phyloP scores from a whole-genome alignment of 805 yeast genomes.

The Candida odintsovae region DNA sequence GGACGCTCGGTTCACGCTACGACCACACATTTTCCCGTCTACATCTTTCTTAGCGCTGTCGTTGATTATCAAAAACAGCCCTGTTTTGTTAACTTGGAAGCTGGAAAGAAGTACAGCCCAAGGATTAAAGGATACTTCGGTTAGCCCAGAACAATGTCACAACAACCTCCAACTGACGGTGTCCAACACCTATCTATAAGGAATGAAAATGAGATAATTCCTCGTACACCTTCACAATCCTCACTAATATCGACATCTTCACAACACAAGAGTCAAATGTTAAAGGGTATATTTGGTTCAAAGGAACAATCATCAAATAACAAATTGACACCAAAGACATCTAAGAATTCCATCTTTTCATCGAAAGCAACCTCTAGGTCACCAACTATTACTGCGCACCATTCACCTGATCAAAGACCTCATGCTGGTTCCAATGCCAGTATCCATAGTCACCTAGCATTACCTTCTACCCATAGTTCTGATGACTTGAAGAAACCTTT shows the following conservation, averaged over 20 bases:
- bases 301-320: constrained; percentile 2
- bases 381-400: constrained; percentile 15
- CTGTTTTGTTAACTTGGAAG: neutral
- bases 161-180: neutral
- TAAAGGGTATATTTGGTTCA: constrained; percentile 1
- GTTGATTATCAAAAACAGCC: neutral
- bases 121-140: neutral
- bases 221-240: constrained; percentile 6
- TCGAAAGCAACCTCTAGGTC: constrained; percentile 18
- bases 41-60: neutral
- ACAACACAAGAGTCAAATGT: constrained; percentile 5
- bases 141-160: neutral
- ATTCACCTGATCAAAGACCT: constrained; percentile 11
- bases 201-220: neutral
- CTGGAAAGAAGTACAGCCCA: neutral
- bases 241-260: constrained; percentile 6
- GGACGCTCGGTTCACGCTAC: neutral
- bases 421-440: neutral
- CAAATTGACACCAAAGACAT: constrained; percentile 22
- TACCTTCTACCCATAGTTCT: neutral
- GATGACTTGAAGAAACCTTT: constrained; percentile 17
- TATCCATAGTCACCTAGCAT: neutral
- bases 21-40: no score
- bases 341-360: constrained; percentile 20
- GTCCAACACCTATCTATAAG: constrained; percentile 1